Conservation (phyloP, 306 rosid species). For the Acacia melanoxylon region DNA sequence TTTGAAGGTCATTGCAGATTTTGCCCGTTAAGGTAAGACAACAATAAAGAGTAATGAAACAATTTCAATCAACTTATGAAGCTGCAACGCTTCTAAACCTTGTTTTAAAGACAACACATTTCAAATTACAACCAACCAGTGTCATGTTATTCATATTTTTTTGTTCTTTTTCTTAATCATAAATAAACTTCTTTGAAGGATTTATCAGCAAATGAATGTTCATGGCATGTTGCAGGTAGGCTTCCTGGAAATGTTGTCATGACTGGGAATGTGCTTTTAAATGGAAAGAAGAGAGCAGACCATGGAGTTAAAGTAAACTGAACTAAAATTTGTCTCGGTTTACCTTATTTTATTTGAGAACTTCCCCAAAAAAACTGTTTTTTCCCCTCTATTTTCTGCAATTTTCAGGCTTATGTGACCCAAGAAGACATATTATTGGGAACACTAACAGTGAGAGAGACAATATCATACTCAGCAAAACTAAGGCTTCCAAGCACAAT, state of each 20-base stretch:
- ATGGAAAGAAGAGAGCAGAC: constrained; percentile 72
- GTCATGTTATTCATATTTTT: not conserved
- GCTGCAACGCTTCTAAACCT: not conserved
- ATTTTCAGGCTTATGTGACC: constrained; percentile 80
- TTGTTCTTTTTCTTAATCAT: not conserved
- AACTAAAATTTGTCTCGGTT: not conserved
- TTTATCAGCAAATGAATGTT: not conserved
- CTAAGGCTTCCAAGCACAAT: constrained; percentile 67
- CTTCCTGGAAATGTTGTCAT: constrained; percentile 71
- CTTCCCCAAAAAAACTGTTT: not conserved
- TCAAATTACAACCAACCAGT: not conserved
- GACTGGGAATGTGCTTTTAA: constrained; percentile 80
- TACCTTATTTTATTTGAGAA: not conserved
- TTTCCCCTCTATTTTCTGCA: not conserved
- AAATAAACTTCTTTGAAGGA: constrained; percentile 5
- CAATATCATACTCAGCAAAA: constrained; percentile 75
- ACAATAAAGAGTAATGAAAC: not conserved
- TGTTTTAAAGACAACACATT: not conserved
- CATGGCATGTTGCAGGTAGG: constrained; percentile 58
- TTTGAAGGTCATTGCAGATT: not conserved
- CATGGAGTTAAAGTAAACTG: constrained; percentile 65
- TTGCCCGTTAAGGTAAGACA: not conserved
- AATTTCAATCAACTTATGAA: not conserved
- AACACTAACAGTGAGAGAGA: constrained; percentile 85
- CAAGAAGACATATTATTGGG: constrained; percentile 86